A percentile compares a stretch with the other conserved stretches of the same genome.
These are phyloP conservation scores for Podila minutissima DNA, from an alignment of 192 early-diverging fungal genomes.

Conservation along the genomic window DNA sequence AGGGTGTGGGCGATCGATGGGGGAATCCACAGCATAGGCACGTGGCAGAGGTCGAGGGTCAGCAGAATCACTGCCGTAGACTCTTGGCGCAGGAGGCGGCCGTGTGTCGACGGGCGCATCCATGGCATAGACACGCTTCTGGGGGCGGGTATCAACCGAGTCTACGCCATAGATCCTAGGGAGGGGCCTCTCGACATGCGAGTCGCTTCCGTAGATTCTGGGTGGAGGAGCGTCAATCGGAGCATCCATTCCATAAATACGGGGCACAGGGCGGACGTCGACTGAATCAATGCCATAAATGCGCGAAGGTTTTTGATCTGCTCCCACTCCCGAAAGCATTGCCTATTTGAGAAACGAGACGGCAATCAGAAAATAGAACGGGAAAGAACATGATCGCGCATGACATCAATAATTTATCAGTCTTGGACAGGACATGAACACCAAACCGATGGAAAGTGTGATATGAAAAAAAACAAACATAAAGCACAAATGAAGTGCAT, in stretches of 20 bases:
- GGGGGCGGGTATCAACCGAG: constrained; percentile 15
- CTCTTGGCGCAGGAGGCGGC: constrained; percentile 11
- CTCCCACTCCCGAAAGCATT: constrained; percentile 16
- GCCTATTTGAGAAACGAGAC: constrained; percentile 29
- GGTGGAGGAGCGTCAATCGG: constrained; percentile 24
- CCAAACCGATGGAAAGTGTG: background rate
- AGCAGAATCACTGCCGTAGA: constrained; percentile 16
- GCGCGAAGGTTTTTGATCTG: constrained; percentile 6
- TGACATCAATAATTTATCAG: background rate
- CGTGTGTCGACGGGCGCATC: constrained; percentile 34
- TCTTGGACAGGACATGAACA: background rate
- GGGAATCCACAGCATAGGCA: constrained; percentile 1
- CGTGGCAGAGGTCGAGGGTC: constrained; percentile 2
- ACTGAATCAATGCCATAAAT: constrained; percentile 40
- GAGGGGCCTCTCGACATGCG: constrained; percentile 8
- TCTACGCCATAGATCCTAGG: constrained; percentile 32
- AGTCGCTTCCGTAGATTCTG: constrained; percentile 21
- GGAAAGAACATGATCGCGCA: background rate
- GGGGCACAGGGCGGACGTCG: constrained; percentile 7
- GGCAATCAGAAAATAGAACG: background rate
- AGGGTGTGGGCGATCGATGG: constrained; percentile 7
- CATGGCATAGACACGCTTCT: constrained; percentile 18
- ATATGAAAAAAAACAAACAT: background rate
- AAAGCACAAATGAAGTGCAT: background rate
- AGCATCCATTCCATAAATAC: constrained; percentile 30